phyloP scores from a whole-genome alignment of 495 filamentous ascomycete species.

The Chaetomium fimeti region DNA sequence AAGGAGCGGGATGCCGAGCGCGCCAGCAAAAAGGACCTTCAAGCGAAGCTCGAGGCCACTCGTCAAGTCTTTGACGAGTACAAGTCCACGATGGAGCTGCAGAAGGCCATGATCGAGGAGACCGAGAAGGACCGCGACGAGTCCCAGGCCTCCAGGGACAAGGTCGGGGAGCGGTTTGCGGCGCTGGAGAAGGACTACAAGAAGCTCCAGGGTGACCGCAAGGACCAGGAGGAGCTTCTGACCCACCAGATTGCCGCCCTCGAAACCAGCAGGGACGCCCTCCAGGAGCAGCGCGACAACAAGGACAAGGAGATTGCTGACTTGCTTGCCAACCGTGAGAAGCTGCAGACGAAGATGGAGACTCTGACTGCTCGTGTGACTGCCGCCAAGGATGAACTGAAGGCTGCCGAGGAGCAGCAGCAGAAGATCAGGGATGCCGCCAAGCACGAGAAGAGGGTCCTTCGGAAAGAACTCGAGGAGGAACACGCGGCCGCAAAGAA shows the following conservation, averaged over 20 bases:
- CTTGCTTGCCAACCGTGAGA: constrained; percentile 32
- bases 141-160: constrained; percentile 34
- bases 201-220: constrained; percentile 37
- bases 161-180: constrained; percentile 34
- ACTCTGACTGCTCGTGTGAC: constrained; percentile 20
- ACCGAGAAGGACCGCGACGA: constrained; percentile 44
- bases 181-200: constrained; percentile 38
- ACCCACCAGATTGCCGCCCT: constrained; percentile 40
- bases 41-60: constrained; percentile 39
- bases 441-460: constrained; percentile 27
- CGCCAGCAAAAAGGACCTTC: constrained; percentile 25
- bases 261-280: constrained; percentile 35
- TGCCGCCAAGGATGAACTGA: constrained; percentile 25
- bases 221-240: constrained; percentile 40
- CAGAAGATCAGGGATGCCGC: constrained; percentile 23
- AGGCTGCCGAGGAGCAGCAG: constrained; percentile 28
- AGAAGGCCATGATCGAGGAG: constrained; percentile 40
- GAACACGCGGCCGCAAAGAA: constrained; percentile 24
- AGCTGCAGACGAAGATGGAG: constrained; percentile 26
- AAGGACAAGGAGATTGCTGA: constrained; percentile 41
- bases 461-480: constrained; percentile 28
- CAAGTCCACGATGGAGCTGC: constrained; percentile 38
- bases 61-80: constrained; percentile 43
- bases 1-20: constrained; percentile 34
- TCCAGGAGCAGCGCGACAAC: constrained; percentile 40